phyloP scores from a whole-genome alignment of 1,284 basidiomycete genomes.

The Ustilago loliicola region DNA sequence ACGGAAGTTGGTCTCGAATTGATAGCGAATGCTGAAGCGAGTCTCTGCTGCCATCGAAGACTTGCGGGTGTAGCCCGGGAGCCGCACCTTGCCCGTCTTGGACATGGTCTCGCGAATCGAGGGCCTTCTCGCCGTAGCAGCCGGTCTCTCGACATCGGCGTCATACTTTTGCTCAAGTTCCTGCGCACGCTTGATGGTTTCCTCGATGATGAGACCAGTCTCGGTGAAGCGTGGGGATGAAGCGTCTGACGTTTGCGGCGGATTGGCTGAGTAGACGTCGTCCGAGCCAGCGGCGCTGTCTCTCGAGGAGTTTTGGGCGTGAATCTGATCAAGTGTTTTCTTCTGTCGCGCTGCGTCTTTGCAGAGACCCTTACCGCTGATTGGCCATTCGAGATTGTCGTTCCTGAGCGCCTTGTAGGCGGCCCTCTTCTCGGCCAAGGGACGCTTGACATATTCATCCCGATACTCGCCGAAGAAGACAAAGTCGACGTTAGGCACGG shows the following conservation, averaged over 20 bases:
- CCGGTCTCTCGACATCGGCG: constrained; percentile 1
- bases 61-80: constrained; percentile 42
- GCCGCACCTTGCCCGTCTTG: constrained; percentile 38
- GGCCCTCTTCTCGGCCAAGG: constrained; percentile 42
- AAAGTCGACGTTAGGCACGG: constrained; percentile 47
- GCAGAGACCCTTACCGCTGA: constrained; percentile 20
- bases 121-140: constrained; percentile 14
- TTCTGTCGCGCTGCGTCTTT: background rate
- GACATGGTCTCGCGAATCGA: constrained; percentile 39
- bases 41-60: constrained; percentile 45
- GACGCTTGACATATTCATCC: constrained; percentile 56
- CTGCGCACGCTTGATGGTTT: constrained; percentile 51
- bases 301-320: background rate
- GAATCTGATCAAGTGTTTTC: background rate
- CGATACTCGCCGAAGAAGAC: constrained; percentile 51
- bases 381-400: constrained; percentile 57
- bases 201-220: constrained; percentile 48
- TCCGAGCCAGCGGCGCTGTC: background rate
- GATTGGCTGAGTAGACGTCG: background rate
- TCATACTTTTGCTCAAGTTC: constrained; percentile 27
- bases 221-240: constrained; percentile 24
- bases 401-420: constrained; percentile 58
- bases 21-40: constrained; percentile 45
- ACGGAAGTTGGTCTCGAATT: constrained; percentile 45
- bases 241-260: background rate